Evolutionary conservation across 2,329 filamentous ascomycete species (phyloP).

Genomic region (Botrytis sinoallii): DNA sequence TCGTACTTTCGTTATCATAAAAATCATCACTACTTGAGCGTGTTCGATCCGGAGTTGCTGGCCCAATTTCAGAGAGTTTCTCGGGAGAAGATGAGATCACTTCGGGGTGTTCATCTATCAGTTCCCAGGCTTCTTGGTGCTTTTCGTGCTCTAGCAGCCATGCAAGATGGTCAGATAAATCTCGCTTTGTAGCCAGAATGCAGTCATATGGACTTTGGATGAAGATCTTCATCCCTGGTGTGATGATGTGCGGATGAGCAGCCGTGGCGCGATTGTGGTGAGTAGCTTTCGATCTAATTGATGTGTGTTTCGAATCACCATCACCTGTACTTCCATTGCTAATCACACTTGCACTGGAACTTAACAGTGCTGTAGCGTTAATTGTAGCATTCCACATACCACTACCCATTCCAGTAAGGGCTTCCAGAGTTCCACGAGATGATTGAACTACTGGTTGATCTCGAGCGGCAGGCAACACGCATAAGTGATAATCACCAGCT

Average conservation of each 20-base stretch:
- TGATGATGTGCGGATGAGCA: conserved; percentile 34
- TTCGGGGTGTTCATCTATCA: conserved; percentile 85
- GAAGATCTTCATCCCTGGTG: conserved; percentile 74
- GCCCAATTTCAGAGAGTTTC: conserved; percentile 41
- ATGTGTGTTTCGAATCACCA: conserved; percentile 49
- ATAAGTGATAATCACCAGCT: conserved; percentile 88
- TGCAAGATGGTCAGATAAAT: conserved; percentile 76
- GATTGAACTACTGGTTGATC: conserved; percentile 58
- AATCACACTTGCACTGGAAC: conserved; percentile 74
- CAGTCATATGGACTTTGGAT: conserved; percentile 97
- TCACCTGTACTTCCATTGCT: conserved; percentile 60
- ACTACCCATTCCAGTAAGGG: conserved; percentile 66
- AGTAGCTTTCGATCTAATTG: conserved; percentile 39
- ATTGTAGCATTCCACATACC: conserved; percentile 90
- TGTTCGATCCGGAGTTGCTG: conserved; percentile 42
- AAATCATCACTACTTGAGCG: conserved; percentile 55
- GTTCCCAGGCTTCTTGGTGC: conserved; percentile 83
- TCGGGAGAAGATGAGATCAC: conserved; percentile 49
- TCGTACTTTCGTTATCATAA: conserved; percentile 68
- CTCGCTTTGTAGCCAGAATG: conserved; percentile 84
- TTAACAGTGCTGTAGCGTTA: conserved; percentile 83
- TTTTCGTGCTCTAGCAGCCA: conserved; percentile 82
- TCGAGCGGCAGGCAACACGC: conserved; percentile 73
- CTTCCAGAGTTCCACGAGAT: conserved; percentile 72
- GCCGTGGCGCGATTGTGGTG: conserved; percentile 41